Evolutionary conservation across 2,329 filamentous ascomycete species (phyloP).

Genomic region (Aspergillus sp.): DNA sequence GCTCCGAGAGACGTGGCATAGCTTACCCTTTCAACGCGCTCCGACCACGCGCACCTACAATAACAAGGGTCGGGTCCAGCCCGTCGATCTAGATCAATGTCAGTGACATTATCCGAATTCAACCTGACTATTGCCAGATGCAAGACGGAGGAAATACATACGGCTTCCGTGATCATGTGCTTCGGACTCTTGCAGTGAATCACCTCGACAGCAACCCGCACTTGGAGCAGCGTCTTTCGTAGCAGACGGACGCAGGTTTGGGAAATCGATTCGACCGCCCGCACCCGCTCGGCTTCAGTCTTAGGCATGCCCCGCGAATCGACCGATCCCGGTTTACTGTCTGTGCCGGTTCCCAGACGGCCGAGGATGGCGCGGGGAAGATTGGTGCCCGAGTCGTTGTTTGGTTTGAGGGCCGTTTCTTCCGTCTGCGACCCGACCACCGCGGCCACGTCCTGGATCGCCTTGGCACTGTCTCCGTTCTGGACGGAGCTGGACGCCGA

Average conservation of each 20-base stretch:
- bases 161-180: conserved; percentile 91
- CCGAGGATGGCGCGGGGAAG: conserved; percentile 32
- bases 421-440: conserved; percentile 62
- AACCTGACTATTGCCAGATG: too few species aligned
- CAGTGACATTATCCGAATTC: conserved; percentile 3
- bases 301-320: conserved; percentile 54
- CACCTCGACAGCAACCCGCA: conserved; percentile 90
- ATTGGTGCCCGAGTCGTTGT: conserved; percentile 29
- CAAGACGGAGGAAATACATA: conserved; percentile 35
- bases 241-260: conserved; percentile 80
- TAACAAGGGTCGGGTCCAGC: conserved; percentile 85
- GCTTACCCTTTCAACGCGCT: conserved; percentile 89
- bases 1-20: neutral
- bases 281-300: conserved; percentile 74
- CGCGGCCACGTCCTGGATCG: conserved; percentile 72
- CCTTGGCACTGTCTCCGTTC: conserved; percentile 70
- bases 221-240: conserved; percentile 87
- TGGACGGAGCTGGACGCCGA: conserved; percentile 46
- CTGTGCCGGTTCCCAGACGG: conserved; percentile 36
- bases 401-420: conserved; percentile 49
- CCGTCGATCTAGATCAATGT: conserved; percentile 69
- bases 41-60: conserved; percentile 85
- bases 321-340: conserved; percentile 45
- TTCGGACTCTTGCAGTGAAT: conserved; percentile 98
- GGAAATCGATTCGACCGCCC: conserved; percentile 80